Conservation (phyloP, 768 basidiomycete species). For the Pleurotus citrinopileatus region DNA sequence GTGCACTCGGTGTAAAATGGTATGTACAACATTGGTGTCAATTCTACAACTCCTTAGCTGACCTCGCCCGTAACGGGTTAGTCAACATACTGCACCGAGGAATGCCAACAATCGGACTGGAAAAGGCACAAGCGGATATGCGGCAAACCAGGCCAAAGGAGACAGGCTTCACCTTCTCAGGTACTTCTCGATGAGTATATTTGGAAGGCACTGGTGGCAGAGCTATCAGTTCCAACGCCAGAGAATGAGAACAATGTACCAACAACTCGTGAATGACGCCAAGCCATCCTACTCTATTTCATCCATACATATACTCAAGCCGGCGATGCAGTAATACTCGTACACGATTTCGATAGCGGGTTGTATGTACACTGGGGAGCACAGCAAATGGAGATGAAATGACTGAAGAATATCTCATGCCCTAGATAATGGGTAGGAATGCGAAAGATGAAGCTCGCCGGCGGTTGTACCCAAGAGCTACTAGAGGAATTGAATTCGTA, state of each 20-base stretch:
- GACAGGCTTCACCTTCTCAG: background rate
- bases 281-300: too few relatives aligned
- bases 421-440: conserved; percentile 6
- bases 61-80: background rate
- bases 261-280: too few relatives aligned
- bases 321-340: background rate
- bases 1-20: conserved; percentile 3
- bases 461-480: background rate
- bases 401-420: conserved; percentile 1
- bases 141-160: background rate
- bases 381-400: background rate
- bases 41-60: background rate
- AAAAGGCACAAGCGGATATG: background rate
- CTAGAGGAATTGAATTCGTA: background rate
- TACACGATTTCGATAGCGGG: conserved; percentile 5
- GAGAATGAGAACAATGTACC: too few relatives aligned
- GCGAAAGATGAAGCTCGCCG: background rate
- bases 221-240: background rate
- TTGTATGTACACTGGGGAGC: conserved; percentile 9
- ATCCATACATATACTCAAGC: background rate
- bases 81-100: conserved; percentile 2
- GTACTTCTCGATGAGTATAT: background rate
- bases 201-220: background rate
- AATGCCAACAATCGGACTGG: conserved; percentile 3
- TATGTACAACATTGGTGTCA: background rate